Conservation (phyloP, 2,329 filamentous ascomycete genomes). For the Dactylonectria estremocensis region DNA sequence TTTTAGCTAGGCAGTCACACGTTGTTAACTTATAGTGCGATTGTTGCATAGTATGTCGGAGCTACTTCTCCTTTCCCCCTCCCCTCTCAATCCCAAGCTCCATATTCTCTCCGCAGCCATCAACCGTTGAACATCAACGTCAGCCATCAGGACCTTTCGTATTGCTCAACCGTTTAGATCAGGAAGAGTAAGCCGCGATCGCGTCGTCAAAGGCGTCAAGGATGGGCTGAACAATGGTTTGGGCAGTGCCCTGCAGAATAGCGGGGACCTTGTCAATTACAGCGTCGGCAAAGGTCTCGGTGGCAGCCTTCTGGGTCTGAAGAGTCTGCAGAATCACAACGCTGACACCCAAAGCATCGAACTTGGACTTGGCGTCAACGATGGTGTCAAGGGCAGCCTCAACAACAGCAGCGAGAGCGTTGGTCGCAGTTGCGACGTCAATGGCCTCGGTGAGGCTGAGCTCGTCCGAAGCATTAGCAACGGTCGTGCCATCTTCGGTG, state of each 20-base stretch:
- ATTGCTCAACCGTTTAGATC: not conserved
- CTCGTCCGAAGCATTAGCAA: conserved; percentile 5
- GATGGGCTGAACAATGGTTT: conserved; percentile 11
- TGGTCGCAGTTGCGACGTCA: conserved; percentile 12
- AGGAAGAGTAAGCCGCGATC: conserved; percentile 12
- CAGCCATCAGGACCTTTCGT: too few species aligned
- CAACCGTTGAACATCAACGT: too few species aligned
- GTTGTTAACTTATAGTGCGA: not conserved
- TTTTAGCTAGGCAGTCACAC: too few species aligned
- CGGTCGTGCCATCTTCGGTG: conserved; percentile 9
- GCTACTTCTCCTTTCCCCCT: not conserved
- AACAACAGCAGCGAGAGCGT: conserved; percentile 1
- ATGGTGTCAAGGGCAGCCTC: conserved; percentile 9
- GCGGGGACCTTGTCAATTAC: conserved; percentile 15
- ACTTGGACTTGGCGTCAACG: conserved; percentile 16
- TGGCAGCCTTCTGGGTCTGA: conserved; percentile 13
- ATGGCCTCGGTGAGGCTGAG: conserved; percentile 12
- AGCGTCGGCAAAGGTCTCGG: conserved; percentile 1
- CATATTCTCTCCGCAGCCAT: not conserved
- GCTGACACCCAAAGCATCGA: conserved; percentile 14
- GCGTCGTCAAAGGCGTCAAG: conserved; percentile 11
- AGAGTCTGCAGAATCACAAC: conserved; percentile 4
- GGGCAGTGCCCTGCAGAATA: not conserved
- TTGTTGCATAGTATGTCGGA: not conserved
- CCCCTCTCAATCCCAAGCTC: not conserved